These are phyloP conservation scores for Nemania abortiva DNA, from an alignment of 2,329 filamentous ascomycete species.

Conservation along the genomic window DNA sequence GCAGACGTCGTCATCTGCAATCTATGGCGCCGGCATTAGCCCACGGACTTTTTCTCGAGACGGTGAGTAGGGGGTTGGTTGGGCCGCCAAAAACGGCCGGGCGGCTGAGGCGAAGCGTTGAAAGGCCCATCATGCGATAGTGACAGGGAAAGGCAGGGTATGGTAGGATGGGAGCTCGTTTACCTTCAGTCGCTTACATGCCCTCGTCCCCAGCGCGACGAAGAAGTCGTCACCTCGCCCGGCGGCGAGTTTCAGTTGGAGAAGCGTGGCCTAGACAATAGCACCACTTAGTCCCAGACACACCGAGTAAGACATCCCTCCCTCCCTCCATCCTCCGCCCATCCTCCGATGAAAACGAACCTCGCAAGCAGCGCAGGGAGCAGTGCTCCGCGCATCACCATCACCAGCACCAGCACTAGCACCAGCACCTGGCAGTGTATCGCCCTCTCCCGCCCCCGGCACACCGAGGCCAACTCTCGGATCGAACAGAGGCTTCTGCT, in stretches of 20 bases:
- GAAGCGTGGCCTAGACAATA: slow-evolving; percentile 39
- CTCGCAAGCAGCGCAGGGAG: slow-evolving; percentile 49
- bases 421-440: neutral
- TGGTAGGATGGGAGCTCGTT: neutral
- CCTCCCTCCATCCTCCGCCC: no score
- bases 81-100: neutral
- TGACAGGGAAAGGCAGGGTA: neutral
- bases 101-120: neutral
- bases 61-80: neutral
- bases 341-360: slow-evolving; percentile 42
- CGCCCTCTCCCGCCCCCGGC: neutral
- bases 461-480: neutral
- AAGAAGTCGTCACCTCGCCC: slow-evolving; percentile 46
- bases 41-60: neutral
- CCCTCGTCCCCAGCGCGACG: slow-evolving; percentile 40
- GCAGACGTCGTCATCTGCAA: slow-evolving; percentile 68
- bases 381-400: slow-evolving; percentile 39
- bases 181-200: slow-evolving; percentile 47
- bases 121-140: neutral
- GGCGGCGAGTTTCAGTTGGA: slow-evolving; percentile 45
- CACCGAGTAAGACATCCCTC: neutral
- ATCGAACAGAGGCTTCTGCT: slow-evolving; percentile 30
- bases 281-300: neutral
- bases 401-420: neutral
- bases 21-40: slow-evolving; percentile 49